A percentile compares a stretch with the other conserved stretches of the same genome.
phyloP scores from a whole-genome alignment of 164 flowering plant species.

The Aristolochia fimbriata region DNA sequence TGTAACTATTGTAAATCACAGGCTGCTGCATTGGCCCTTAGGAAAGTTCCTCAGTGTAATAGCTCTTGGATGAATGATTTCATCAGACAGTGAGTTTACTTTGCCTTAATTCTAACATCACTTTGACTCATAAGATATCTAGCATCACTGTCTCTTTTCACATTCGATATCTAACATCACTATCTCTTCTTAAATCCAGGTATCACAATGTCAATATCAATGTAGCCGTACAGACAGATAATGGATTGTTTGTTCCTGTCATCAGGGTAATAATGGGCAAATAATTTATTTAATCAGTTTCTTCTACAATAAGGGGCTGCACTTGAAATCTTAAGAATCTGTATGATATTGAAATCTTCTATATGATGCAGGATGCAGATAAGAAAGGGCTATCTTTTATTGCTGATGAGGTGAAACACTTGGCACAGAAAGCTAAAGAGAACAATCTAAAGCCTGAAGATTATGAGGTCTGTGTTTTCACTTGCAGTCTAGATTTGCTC shows the following conservation, averaged over 20 bases:
- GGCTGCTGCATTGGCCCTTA: conserved; percentile 97
- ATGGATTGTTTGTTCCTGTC: conserved; percentile 89
- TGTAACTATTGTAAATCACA: conserved; percentile 11
- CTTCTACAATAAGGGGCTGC: not conserved
- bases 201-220: conserved; percentile 71
- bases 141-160: not conserved
- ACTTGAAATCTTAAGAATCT: not conserved
- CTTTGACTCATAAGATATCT: too few species aligned
- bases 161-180: not conserved
- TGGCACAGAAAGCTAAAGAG: conserved; percentile 85
- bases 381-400: conserved; percentile 86
- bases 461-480: conserved; percentile 54
- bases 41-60: conserved; percentile 90
- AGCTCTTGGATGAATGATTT: conserved; percentile 94
- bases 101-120: not conserved
- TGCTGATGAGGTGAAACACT: conserved; percentile 64
- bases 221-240: conserved; percentile 94
- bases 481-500: too few species aligned
- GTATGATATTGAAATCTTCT: not conserved
- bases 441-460: conserved; percentile 89
- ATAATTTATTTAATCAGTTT: conserved; percentile 6
- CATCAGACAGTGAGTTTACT: conserved; percentile 74
- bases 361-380: conserved; percentile 77
- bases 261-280: conserved; percentile 34
- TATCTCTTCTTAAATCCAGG: conserved; percentile 26